Evolutionary conservation across 2,329 filamentous ascomycete genomes (phyloP), one percentile per base, ranked within the genome.

Genomic region (Teratosphaeria viscida): DNA sequence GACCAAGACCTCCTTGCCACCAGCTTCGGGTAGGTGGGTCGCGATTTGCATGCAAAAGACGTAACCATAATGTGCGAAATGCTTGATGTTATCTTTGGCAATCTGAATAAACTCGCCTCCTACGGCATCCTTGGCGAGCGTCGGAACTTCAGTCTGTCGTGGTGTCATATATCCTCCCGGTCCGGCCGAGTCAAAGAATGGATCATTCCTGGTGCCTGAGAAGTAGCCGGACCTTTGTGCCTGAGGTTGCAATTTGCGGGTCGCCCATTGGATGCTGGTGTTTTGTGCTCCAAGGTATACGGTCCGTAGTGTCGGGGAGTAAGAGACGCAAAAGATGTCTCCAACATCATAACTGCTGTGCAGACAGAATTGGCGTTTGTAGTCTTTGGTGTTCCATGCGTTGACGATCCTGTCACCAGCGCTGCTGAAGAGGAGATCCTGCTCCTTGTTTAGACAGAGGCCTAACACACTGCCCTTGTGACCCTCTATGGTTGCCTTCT

Each of bases 11-110:
- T 97, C 92, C 59, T 82, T 78, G 29, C 88, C 85, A 1, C 89
- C 85, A 0, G 83, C 79, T 6, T 87, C 87, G n/a, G 80, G 78
- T 3, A 90, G 81, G 0, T 89, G 89, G 62, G 83, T 85, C 0
- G 90, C 86, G 61, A 99, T 80, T 5, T 95, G 80, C 92, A 97
- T 97, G 73, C 91, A 95, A 73, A 96, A 96, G 0, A 99, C 86
- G 71, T 96, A 97, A 53, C 95, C 94, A 73, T 87, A 92, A 73
- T 99, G 94, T 1, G 94, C 91, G 75, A 95, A 99, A 67, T 94
- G 88, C 60, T 82, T 83, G 60, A 95, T 89, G 59, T 92, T 87
- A 26, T 88, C 83, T 56, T 85, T 84, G 68, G 90, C 87, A 61
- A 96, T 91, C 71, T 95, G 90, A 5, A 97, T 77, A 1, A 88